Percentiles rank a stretch among this genome's conserved stretches.
phyloP scores from a whole-genome alignment of 2,329 filamentous ascomycete genomes.

The Rhinocladiella mackenziei region DNA sequence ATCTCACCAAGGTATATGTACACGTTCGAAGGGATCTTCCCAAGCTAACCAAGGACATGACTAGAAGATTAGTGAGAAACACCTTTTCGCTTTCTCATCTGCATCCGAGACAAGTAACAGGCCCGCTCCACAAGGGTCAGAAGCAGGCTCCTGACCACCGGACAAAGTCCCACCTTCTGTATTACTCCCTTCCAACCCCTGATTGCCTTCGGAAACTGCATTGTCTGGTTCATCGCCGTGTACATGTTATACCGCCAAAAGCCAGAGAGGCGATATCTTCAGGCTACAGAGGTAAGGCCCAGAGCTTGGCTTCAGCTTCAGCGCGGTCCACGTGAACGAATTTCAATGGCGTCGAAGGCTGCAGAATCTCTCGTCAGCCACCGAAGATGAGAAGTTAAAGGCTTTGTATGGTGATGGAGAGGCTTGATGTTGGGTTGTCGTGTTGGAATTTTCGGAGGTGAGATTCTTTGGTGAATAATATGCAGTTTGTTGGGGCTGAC shows the following conservation, averaged over 20 bases:
- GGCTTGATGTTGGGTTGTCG: not conserved
- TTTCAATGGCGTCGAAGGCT: not conserved
- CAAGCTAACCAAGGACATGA: too few species aligned
- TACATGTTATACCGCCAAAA: slow-evolving; percentile 8
- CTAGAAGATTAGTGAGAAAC: too few species aligned
- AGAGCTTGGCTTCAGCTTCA: not conserved
- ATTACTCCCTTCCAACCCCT: slow-evolving; percentile 7
- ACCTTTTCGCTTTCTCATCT: too few species aligned
- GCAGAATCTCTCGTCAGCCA: not conserved
- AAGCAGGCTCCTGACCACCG: not conserved
- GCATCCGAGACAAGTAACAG: too few species aligned
- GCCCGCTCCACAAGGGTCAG: too few species aligned
- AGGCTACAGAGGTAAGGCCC: slow-evolving; percentile 3
- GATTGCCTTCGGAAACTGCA: slow-evolving; percentile 12
- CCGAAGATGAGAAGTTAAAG: not conserved
- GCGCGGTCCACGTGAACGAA: not conserved
- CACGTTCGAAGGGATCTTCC: too few species aligned
- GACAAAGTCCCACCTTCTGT: not conserved
- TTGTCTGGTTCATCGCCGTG: slow-evolving; percentile 13
- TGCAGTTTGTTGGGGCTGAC: too few species aligned
- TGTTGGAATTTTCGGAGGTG: not conserved
- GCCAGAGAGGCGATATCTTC: slow-evolving; percentile 11
- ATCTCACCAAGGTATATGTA: too few species aligned
- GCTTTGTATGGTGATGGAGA: not conserved
- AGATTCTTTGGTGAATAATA: slow-evolving; percentile 2